A percentile compares a stretch with the other conserved stretches of the same genome.
phyloP scores from a whole-genome alignment of 148 eudicot species.

The Camellia granthamiana region DNA sequence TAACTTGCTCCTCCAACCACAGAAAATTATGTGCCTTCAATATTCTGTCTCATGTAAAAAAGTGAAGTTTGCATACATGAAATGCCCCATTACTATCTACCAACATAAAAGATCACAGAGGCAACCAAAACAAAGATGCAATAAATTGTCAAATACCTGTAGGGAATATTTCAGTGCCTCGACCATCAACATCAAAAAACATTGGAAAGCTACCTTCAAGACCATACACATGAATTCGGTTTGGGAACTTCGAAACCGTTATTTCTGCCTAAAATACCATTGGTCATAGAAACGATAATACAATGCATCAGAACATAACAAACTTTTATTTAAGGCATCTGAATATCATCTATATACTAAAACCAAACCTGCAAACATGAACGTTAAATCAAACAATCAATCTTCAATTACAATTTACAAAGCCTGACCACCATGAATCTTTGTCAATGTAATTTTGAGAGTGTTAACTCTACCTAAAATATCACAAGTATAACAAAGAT shows the following conservation, averaged over 20 bases:
- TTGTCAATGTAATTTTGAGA: not conserved
- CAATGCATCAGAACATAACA: not conserved
- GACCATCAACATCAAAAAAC: slow-evolving; percentile 85
- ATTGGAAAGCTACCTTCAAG: slow-evolving; percentile 79
- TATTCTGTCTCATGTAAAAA: not conserved
- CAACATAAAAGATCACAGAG: not conserved
- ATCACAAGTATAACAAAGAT: not conserved
- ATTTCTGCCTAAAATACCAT: slow-evolving; percentile 52
- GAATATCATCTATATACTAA: not conserved
- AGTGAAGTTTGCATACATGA: not conserved
- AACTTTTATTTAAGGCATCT: not conserved
- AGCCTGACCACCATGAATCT: not conserved
- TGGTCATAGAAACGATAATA: not conserved
- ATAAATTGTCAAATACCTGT: slow-evolving; percentile 50
- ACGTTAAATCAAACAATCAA: not conserved
- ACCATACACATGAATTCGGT: slow-evolving; percentile 79
- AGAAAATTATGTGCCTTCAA: not conserved
- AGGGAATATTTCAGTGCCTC: slow-evolving; percentile 78
- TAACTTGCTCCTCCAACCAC: not conserved
- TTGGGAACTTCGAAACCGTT: slow-evolving; percentile 71
- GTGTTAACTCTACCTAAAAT: not conserved
- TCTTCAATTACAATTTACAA: not conserved
- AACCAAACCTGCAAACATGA: not conserved
- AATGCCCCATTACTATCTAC: not conserved
- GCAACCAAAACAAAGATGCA: not conserved